Base-by-base conservation (phyloP, 441 rosid species). In the Bocquillonia castaneifolia region DNA sequence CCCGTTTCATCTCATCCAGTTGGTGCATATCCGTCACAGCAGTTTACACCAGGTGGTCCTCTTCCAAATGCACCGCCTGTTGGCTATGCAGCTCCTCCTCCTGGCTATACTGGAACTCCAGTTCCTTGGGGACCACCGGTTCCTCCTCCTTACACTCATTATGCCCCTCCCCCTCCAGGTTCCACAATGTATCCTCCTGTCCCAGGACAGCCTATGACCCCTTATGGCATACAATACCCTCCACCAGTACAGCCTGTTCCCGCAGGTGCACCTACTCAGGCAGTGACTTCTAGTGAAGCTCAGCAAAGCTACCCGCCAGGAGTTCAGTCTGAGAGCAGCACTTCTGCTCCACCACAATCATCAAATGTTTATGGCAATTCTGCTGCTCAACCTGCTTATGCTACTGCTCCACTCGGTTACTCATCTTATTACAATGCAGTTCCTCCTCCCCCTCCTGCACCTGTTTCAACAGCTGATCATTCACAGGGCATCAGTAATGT, bases 121-220 rank as follows among this genome's bases (percentile, higher is more conserved):
- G 86, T 83, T 77, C 99, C 96, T 28, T 94, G 99, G 99, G 96
- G 90, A 60, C 86, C 93, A 17, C 88, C 90, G 22, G 83, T 83
- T 71, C 91, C 97, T 52, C 80, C 83, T n/a, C 82, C 89, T 40
- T 91, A 88, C 82, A 80, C 88, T 61, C 78, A 84, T 37, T 94
- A 92, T 77, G 80, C 89, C 48, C 94, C 94, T 70, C 94, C 94
- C 47, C 97, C 98, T 78, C 91, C 92, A 57, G 92, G 95, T 5
- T 85, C 93, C 44, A 68, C 76, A 42, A 77, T 81, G 79, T 86
- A 86, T 63, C 88, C 88, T 73, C 84, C 90, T 50, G 78, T 77
- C 40, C 93, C 93, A 13, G 97, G 92, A 77, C 97, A 94, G 57
- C 88, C 92, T 25, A 80, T 88, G 81, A 82, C 93, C 44, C 88